A percentile compares a stretch with the other conserved stretches of the same genome.
These are phyloP conservation scores for Kodamaea kaohsiungensis DNA, from an alignment of 805 yeast genomes.

Conservation along the genomic window DNA sequence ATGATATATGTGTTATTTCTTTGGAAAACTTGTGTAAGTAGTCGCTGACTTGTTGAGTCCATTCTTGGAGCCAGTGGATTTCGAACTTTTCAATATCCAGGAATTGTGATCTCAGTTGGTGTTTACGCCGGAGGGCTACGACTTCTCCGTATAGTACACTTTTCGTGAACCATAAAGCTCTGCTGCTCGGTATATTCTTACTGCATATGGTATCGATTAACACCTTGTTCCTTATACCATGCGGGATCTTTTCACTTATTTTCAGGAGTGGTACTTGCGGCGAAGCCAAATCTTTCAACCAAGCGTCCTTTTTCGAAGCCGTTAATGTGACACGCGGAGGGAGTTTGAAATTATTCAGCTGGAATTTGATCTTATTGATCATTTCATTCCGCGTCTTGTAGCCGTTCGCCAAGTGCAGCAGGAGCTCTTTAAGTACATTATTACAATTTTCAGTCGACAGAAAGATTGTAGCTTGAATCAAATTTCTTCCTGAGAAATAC, in stretches of 20 bases:
- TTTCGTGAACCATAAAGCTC: slow-evolving; percentile 90
- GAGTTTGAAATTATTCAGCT: slow-evolving; percentile 56
- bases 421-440: slow-evolving; percentile 36
- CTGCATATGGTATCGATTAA: slow-evolving; percentile 72
- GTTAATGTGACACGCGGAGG: slow-evolving; percentile 91
- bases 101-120: slow-evolving; percentile 19
- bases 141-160: slow-evolving; percentile 73
- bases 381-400: slow-evolving; percentile 40
- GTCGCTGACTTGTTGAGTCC: slow-evolving; percentile 83
- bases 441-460: slow-evolving; percentile 37
- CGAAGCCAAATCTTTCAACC: slow-evolving; percentile 82
- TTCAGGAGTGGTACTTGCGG: slow-evolving; percentile 63
- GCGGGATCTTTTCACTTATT: slow-evolving; percentile 81
- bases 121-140: slow-evolving; percentile 32
- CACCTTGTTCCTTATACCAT: slow-evolving; percentile 76
- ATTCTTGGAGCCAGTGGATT: slow-evolving; percentile 72
- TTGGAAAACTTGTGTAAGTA: slow-evolving; percentile 54
- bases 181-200: slow-evolving; percentile 67
- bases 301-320: slow-evolving; percentile 77
- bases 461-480: slow-evolving; percentile 49
- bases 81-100: slow-evolving; percentile 38
- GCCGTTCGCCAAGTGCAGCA: slow-evolving; percentile 38
- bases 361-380: slow-evolving; percentile 37
- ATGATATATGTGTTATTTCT: slow-evolving; percentile 29
- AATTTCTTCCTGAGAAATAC: slow-evolving; percentile 65